phyloP scores from a whole-genome alignment of 2,329 filamentous ascomycete species.

The Aureobasidium sp. region DNA sequence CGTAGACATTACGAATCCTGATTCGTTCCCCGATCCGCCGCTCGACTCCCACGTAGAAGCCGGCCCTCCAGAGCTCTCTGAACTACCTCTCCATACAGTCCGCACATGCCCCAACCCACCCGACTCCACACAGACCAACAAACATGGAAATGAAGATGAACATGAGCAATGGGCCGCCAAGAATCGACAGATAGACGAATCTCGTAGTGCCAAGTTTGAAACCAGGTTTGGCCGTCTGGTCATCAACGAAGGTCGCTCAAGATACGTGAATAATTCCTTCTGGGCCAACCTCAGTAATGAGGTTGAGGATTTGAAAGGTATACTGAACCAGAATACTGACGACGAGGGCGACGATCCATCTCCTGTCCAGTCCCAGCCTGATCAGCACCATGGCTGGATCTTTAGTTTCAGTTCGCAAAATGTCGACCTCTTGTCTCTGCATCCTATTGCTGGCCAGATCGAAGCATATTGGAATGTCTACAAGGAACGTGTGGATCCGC shows the following conservation, averaged over 20 bases:
- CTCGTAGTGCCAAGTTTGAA: conserved; percentile 22
- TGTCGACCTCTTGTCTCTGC: conserved; percentile 55
- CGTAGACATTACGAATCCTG: conserved; percentile 26
- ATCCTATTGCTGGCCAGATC: conserved; percentile 58
- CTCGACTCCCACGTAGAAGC: conserved; percentile 1
- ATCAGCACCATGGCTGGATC: conserved; percentile 62
- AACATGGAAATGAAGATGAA: background rate
- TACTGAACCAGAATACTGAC: conserved; percentile 52
- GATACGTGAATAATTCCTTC: conserved; percentile 69
- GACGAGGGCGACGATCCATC: conserved; percentile 49
- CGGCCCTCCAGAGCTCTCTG: background rate
- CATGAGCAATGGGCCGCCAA: background rate
- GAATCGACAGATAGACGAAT: background rate
- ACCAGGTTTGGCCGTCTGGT: conserved; percentile 58
- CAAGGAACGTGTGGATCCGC: conserved; percentile 63
- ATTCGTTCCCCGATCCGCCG: conserved; percentile 1
- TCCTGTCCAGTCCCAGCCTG: conserved; percentile 29
- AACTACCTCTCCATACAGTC: background rate
- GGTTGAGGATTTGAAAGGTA: conserved; percentile 54
- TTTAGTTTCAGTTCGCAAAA: conserved; percentile 64
- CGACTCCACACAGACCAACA: background rate
- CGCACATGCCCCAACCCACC: conserved; percentile 23
- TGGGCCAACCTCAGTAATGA: conserved; percentile 70
- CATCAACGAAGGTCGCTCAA: conserved; percentile 58
- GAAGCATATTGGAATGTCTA: conserved; percentile 61